These are phyloP conservation scores for Neopestalotiopsis clavispora DNA, from an alignment of 2,329 filamentous ascomycete genomes.

Conservation along the genomic window DNA sequence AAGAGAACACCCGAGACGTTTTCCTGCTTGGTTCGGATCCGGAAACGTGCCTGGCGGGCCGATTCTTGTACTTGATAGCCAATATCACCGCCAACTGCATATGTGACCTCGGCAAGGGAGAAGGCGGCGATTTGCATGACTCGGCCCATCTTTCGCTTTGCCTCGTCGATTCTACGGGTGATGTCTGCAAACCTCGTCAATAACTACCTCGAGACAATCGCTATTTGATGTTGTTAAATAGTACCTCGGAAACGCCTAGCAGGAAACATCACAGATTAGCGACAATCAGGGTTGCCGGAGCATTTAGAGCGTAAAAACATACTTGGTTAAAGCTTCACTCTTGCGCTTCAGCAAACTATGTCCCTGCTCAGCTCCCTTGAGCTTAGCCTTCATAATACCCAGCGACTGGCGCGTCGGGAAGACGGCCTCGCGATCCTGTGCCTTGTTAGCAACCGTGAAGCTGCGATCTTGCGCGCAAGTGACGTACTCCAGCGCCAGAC, in stretches of 20 bases:
- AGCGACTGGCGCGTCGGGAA: slow-evolving; percentile 98
- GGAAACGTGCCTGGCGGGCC: slow-evolving; percentile 89
- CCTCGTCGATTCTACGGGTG: slow-evolving; percentile 95
- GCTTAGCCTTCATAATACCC: slow-evolving; percentile 96
- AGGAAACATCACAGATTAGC: neutral
- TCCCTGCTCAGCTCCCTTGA: slow-evolving; percentile 90
- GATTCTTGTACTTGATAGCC: slow-evolving; percentile 98
- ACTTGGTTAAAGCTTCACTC: slow-evolving; percentile 98
- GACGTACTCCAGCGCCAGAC: slow-evolving; percentile 58
- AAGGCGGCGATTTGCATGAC: slow-evolving; percentile 99
- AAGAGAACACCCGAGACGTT: slow-evolving; percentile 97
- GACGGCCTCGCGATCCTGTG: slow-evolving; percentile 89
- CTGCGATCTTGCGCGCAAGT: neutral
- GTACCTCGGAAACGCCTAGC: slow-evolving; percentile 85
- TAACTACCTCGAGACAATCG: neutral
- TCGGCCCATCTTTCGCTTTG: slow-evolving; percentile 98
- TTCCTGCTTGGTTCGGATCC: slow-evolving; percentile 93
- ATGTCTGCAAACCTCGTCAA: slow-evolving; percentile 68
- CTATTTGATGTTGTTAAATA: slow-evolving; percentile 17
- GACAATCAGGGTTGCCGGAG: neutral
- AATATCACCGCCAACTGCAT: slow-evolving; percentile 94
- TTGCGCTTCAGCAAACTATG: slow-evolving; percentile 97
- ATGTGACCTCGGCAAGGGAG: slow-evolving; percentile 95
- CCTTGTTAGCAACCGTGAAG: slow-evolving; percentile 15
- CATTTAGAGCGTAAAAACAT: slow-evolving; percentile 38